Percentiles rank a stretch among this genome's conserved stretches.
phyloP scores from a whole-genome alignment of 345 rosid genomes.

The Arabis hirsuta region DNA sequence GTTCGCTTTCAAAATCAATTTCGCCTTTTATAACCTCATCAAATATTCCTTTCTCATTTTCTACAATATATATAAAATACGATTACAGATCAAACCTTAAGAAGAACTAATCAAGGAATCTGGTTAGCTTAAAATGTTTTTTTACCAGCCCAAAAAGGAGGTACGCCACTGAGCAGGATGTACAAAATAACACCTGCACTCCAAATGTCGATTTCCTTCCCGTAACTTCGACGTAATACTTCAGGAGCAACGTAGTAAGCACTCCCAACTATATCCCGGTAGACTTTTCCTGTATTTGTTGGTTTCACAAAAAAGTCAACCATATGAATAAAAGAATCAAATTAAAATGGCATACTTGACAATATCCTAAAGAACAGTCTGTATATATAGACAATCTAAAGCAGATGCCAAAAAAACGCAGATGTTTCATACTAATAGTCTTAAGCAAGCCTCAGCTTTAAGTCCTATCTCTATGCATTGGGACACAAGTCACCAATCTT shows the following conservation, averaged over 20 bases:
- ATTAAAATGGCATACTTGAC: background rate
- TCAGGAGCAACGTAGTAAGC: slow-evolving; percentile 98
- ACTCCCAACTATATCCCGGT: slow-evolving; percentile 81
- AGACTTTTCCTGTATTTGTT: slow-evolving; percentile 61
- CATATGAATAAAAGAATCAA: slow-evolving; percentile 20
- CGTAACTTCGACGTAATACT: slow-evolving; percentile 77
- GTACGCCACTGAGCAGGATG: slow-evolving; percentile 87
- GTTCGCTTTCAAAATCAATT: slow-evolving; percentile 71
- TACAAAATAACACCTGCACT: slow-evolving; percentile 91
- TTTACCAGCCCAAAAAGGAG: slow-evolving; percentile 98
- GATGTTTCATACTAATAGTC: background rate
- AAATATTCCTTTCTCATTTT: slow-evolving; percentile 83
- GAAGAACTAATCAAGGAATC: background rate
- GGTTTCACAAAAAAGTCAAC: slow-evolving; percentile 15
- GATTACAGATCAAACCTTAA: background rate
- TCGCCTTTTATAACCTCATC: slow-evolving; percentile 74
- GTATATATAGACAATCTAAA: background rate
- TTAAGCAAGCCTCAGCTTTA: background rate
- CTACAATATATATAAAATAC: slow-evolving; percentile 48
- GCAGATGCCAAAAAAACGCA: background rate
- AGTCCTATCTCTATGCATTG: background rate
- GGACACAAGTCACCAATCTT: background rate
- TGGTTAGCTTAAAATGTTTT: slow-evolving; percentile 13
- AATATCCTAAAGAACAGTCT: background rate
- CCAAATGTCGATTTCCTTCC: slow-evolving; percentile 95